These are phyloP conservation scores for Cyanidioschyzon merolae DNA, from an alignment of 23 red algal species.

Conservation along the genomic window DNA sequence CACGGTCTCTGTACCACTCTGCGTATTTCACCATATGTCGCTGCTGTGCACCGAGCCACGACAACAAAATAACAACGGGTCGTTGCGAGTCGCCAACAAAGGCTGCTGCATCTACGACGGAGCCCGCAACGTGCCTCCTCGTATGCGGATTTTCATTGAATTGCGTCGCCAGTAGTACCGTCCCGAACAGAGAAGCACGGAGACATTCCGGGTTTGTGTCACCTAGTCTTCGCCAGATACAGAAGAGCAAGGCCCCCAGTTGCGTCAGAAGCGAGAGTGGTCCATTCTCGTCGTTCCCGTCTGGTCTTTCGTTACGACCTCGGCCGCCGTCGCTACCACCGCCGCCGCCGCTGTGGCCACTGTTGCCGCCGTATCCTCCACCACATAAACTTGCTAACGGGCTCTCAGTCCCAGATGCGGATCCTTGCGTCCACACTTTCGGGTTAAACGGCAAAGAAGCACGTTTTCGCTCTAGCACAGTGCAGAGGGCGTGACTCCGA, in stretches of 20 bases:
- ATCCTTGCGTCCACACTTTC: no score
- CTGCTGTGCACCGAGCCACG: conserved; percentile 74
- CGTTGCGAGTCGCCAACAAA: conserved; percentile 50
- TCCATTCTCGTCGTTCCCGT: neutral
- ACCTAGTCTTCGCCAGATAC: neutral
- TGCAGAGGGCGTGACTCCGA: no score
- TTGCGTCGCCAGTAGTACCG: neutral
- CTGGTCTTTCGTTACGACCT: neutral
- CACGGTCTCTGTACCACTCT: conserved; percentile 57
- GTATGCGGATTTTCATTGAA: neutral
- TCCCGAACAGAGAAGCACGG: neutral
- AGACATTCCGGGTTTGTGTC: neutral
- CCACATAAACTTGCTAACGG: no score
- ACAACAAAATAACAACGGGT: conserved; percentile 78
- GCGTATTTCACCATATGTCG: conserved; percentile 60
- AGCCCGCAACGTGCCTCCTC: neutral
- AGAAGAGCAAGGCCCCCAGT: neutral
- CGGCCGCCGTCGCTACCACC: neutral
- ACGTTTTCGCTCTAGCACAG: no score
- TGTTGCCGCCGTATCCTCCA: no score
- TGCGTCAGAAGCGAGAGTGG: neutral
- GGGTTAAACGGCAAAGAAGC: no score
- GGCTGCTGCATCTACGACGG: neutral
- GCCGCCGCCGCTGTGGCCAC: neutral
- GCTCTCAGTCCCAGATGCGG: no score